A percentile compares a stretch with the other conserved stretches of the same genome.
phyloP scores from a whole-genome alignment of 371 early-diverging fungal genomes.

The Synchytrium microbalum region DNA sequence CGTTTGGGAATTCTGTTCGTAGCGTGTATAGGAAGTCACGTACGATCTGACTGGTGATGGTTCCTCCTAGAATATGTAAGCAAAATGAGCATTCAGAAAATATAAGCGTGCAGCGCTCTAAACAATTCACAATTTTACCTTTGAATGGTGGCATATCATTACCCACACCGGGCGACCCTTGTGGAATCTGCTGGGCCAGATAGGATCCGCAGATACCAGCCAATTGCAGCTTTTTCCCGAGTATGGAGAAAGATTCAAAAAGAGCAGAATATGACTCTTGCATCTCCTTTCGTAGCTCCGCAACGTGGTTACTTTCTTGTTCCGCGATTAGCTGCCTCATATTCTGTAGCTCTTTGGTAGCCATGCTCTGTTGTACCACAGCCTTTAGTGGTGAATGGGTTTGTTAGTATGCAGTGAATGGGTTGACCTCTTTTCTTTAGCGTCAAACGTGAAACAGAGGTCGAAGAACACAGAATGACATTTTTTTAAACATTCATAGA shows the following conservation, averaged over 20 bases:
- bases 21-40: neutral
- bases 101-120: too few species aligned
- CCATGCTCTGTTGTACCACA: neutral
- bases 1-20: neutral
- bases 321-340: neutral
- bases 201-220: neutral
- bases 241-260: neutral
- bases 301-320: neutral
- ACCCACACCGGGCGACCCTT: neutral
- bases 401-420: too few species aligned
- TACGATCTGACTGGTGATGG: neutral
- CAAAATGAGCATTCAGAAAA: too few species aligned
- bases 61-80: too few species aligned
- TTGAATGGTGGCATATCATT: neutral
- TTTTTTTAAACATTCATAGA: too few species aligned
- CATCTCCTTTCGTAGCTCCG: neutral
- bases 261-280: neutral
- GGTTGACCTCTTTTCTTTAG: too few species aligned
- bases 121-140: too few species aligned
- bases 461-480: too few species aligned
- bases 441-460: too few species aligned
- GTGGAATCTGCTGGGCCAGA: neutral
- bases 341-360: neutral
- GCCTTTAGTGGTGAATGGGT: too few species aligned
- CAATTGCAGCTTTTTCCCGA: neutral